Conservation (phyloP, 208 protist genomes). For the Leishmania braziliensis region DNA sequence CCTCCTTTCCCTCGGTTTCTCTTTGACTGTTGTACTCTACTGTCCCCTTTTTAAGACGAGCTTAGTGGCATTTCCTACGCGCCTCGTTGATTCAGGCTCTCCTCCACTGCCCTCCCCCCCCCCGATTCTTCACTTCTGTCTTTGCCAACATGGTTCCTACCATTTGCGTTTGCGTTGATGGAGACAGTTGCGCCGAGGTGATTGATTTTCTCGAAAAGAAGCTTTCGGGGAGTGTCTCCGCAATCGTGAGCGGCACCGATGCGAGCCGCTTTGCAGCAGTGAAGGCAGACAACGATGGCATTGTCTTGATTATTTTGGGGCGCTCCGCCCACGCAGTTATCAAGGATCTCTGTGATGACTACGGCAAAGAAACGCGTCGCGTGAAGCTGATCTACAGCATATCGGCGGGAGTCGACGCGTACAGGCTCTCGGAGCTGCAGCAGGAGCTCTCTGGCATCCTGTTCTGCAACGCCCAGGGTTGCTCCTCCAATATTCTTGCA, state of each 20-base stretch:
- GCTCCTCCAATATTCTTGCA: conserved; percentile 68
- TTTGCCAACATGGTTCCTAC: conserved; percentile 1
- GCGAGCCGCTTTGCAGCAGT: neutral
- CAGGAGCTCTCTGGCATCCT: conserved; percentile 55
- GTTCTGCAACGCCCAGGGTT: conserved; percentile 72
- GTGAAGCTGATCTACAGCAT: conserved; percentile 81
- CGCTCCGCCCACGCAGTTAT: conserved; percentile 40
- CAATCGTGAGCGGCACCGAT: conserved; percentile 1
- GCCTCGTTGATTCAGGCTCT: too few species aligned
- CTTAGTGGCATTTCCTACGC: neutral
- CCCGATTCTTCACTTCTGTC: neutral
- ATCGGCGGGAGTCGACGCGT: conserved; percentile 72
- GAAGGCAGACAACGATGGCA: conserved; percentile 15
- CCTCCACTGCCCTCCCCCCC: neutral
- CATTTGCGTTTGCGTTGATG: conserved; percentile 4
- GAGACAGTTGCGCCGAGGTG: neutral
- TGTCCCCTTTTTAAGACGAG: neutral
- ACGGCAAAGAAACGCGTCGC: conserved; percentile 42
- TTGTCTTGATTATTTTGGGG: conserved; percentile 12
- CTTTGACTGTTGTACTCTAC: neutral
- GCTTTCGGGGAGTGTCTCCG: neutral
- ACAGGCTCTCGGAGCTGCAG: conserved; percentile 45
- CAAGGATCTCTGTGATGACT: conserved; percentile 74
- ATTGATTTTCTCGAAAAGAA: neutral
- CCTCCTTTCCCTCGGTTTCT: neutral